phyloP scores from a whole-genome alignment of 495 filamentous ascomycete species.

The Aspergillus baeticus region DNA sequence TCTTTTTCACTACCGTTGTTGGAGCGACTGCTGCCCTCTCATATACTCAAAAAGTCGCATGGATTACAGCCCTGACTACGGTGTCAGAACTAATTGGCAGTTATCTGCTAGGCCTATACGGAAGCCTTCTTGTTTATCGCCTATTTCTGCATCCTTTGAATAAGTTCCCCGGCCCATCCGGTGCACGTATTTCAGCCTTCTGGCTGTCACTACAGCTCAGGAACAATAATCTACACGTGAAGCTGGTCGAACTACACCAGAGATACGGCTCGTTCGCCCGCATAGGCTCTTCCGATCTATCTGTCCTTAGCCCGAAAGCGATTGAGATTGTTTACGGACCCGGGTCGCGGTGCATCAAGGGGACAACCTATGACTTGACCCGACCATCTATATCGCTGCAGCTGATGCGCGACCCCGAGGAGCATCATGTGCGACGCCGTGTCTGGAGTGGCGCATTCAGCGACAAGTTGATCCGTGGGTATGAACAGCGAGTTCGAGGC shows the following conservation, averaged over 20 bases:
- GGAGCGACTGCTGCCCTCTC: neutral
- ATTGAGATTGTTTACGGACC: constrained; percentile 32
- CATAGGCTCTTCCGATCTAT: constrained; percentile 19
- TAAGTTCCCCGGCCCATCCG: constrained; percentile 4
- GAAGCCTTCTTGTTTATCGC: constrained; percentile 2
- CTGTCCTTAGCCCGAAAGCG: constrained; percentile 20
- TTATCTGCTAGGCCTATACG: constrained; percentile 6
- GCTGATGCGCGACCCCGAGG: constrained; percentile 26
- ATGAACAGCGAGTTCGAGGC: constrained; percentile 25
- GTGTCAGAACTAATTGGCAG: neutral
- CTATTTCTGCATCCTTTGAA: neutral
- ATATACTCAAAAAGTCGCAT: neutral
- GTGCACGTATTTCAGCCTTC: constrained; percentile 22
- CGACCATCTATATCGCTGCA: constrained; percentile 33
- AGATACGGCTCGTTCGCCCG: constrained; percentile 9
- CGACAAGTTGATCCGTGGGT: constrained; percentile 28
- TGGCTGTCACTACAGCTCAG: constrained; percentile 12
- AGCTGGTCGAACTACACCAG: neutral
- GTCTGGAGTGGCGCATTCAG: constrained; percentile 37
- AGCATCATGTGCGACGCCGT: constrained; percentile 34
- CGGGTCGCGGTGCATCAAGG: constrained; percentile 32
- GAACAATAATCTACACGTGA: constrained; percentile 2
- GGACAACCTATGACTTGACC: constrained; percentile 34
- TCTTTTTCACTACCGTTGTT: neutral
- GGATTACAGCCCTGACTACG: neutral